phyloP scores from a whole-genome alignment of 2,329 filamentous ascomycete species.

The Nemania sp. region DNA sequence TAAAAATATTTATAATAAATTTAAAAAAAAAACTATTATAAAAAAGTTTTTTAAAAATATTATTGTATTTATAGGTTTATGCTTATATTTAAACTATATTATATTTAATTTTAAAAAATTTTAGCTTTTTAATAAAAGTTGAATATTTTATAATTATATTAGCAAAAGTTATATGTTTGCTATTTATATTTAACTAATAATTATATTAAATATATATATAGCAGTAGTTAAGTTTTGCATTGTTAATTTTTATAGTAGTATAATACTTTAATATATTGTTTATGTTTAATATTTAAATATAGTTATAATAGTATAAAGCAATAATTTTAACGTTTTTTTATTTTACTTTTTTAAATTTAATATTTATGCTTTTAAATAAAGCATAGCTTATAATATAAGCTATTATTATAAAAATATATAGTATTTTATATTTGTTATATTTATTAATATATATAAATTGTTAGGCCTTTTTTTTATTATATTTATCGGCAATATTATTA shows the following conservation, averaged over 20 bases:
- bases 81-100: neutral
- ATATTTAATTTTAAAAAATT: neutral
- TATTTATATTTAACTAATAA: too few relatives aligned
- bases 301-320: neutral
- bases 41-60: neutral
- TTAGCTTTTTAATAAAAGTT: neutral
- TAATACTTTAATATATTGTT: neutral
- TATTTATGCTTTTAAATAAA: neutral
- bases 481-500: neutral
- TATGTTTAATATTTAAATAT: neutral
- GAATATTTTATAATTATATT: neutral
- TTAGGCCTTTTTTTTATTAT: neutral
- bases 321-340: neutral
- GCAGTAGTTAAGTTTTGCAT: neutral
- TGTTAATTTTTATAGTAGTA: neutral
- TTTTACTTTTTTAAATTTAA: neutral
- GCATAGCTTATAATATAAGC: neutral
- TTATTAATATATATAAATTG: neutral
- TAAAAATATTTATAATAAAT: neutral
- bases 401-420: neutral
- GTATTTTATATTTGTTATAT: neutral
- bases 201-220: too few relatives aligned
- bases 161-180: neutral
- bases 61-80: neutral
- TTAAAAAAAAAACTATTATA: neutral